Conservation (phyloP, 2,329 filamentous ascomycete species). For the Penicillium fuscoglaucum region DNA sequence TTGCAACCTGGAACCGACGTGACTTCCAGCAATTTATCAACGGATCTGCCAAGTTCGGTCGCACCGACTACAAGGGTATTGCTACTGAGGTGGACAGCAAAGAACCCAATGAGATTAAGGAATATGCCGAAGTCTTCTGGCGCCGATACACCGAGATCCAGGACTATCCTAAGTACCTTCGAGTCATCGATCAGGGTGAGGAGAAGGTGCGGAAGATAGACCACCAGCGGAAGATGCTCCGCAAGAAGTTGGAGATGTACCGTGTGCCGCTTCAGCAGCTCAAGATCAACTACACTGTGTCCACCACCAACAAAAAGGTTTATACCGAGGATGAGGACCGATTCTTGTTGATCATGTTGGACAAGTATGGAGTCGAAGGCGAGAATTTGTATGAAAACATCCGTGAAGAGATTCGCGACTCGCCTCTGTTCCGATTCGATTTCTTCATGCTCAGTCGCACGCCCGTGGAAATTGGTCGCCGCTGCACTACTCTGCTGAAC, state of each 20-base stretch:
- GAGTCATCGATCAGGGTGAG: conserved; percentile 88
- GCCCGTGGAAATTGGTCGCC: conserved; percentile 84
- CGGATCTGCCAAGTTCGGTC: conserved; percentile 87
- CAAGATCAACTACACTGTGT: conserved; percentile 98
- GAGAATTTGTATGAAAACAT: conserved; percentile 91
- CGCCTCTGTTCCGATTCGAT: conserved; percentile 93
- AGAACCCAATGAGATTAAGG: conserved; percentile 76
- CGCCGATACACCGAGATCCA: conserved; percentile 86
- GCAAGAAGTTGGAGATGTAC: conserved; percentile 94
- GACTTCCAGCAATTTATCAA: conserved; percentile 99
- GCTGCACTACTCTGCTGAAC: conserved; percentile 90
- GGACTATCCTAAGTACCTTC: conserved; percentile 85
- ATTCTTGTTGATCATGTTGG: conserved; percentile 89
- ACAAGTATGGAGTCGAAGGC: conserved; percentile 87
- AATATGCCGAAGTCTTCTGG: conserved; percentile 96
- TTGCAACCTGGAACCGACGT: conserved; percentile 91
- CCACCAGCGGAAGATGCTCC: conserved; percentile 87
- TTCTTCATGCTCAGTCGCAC: conserved; percentile 99
- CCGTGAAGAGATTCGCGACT: conserved; percentile 94
- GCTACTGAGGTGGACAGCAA: conserved; percentile 91
- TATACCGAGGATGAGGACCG: conserved; percentile 98
- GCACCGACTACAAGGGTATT: conserved; percentile 80
- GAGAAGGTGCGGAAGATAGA: conserved; percentile 85
- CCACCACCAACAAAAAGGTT: conserved; percentile 99
- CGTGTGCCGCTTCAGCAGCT: conserved; percentile 97